phyloP scores from a whole-genome alignment of 1,284 basidiomycete genomes.

The Naganishia sp. region DNA sequence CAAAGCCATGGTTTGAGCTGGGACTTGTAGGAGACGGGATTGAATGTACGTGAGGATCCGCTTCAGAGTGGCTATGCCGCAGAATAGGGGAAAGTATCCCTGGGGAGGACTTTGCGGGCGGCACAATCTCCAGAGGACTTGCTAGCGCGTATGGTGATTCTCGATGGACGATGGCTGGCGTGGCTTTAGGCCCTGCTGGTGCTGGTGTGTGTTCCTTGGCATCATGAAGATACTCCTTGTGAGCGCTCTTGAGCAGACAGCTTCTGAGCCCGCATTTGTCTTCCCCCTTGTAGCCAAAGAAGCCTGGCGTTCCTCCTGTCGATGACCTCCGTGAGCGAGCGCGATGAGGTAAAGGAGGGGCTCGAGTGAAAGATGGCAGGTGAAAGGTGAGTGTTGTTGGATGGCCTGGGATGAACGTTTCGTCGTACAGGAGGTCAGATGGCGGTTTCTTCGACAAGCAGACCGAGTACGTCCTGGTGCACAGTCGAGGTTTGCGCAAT shows the following conservation, averaged over 20 bases:
- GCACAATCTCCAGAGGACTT: not conserved
- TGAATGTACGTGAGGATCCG: not conserved
- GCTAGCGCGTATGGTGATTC: not conserved
- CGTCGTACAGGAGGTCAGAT: slow-evolving; percentile 18
- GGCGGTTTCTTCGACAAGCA: slow-evolving; percentile 13
- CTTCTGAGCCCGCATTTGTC: slow-evolving; percentile 21
- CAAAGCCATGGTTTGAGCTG: slow-evolving; percentile 2
- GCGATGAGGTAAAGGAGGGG: not conserved
- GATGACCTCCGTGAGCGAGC: slow-evolving; percentile 15
- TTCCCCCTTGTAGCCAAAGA: slow-evolving; percentile 16
- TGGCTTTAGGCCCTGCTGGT: not conserved
- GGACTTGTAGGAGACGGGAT: not conserved
- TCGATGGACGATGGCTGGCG: slow-evolving; percentile 13
- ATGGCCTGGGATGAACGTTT: slow-evolving; percentile 19
- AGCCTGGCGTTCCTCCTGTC: slow-evolving; percentile 20
- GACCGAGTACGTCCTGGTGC: slow-evolving; percentile 22
- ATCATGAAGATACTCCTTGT: not conserved
- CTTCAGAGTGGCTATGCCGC: not conserved
- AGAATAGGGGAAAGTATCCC: slow-evolving; percentile 8
- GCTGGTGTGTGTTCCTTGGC: not conserved
- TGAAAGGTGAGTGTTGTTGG: slow-evolving; percentile 16
- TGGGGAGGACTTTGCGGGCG: not conserved
- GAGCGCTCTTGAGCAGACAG: slow-evolving; percentile 11
- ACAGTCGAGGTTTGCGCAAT: slow-evolving; percentile 15
- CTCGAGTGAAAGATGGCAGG: slow-evolving; percentile 18